Conservation (phyloP, 768 basidiomycete species). For the Lactarius evosmus region DNA sequence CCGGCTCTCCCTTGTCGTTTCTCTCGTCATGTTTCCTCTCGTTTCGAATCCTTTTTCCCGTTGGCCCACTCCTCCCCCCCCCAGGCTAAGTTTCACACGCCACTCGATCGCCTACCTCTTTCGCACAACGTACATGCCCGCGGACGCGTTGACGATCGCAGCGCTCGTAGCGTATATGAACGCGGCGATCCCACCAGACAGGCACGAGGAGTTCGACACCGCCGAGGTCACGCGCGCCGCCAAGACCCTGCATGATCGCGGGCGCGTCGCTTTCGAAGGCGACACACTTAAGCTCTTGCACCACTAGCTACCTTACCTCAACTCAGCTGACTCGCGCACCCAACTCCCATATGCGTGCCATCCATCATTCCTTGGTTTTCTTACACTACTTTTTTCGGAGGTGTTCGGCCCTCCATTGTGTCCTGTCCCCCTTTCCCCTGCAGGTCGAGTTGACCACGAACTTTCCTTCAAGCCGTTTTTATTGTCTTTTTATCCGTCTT, state of each 20-base stretch:
- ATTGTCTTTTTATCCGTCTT: constrained; percentile 3
- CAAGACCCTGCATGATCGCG: constrained; percentile 34
- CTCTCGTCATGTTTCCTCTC: not conserved
- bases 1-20: not conserved
- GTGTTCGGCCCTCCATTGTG: too few species aligned
- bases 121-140: constrained; percentile 59
- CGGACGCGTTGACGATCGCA: constrained; percentile 69
- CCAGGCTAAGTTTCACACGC: constrained; percentile 57
- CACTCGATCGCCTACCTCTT: constrained; percentile 63
- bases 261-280: constrained; percentile 35
- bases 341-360: not conserved
- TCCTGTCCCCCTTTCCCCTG: too few species aligned
- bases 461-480: not conserved
- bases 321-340: not conserved
- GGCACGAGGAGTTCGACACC: constrained; percentile 80
- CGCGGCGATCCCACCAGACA: constrained; percentile 71
- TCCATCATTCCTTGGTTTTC: not conserved
- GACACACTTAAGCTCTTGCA: constrained; percentile 33
- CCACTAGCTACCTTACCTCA: not conserved
- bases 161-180: constrained; percentile 69
- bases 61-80: not conserved
- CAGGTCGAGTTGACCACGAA: not conserved
- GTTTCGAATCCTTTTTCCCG: not conserved
- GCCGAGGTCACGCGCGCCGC: constrained; percentile 52
- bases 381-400: not conserved